These are phyloP conservation scores for Periconia sp. DNA, from an alignment of 2,329 filamentous ascomycete species.

Conservation along the genomic window DNA sequence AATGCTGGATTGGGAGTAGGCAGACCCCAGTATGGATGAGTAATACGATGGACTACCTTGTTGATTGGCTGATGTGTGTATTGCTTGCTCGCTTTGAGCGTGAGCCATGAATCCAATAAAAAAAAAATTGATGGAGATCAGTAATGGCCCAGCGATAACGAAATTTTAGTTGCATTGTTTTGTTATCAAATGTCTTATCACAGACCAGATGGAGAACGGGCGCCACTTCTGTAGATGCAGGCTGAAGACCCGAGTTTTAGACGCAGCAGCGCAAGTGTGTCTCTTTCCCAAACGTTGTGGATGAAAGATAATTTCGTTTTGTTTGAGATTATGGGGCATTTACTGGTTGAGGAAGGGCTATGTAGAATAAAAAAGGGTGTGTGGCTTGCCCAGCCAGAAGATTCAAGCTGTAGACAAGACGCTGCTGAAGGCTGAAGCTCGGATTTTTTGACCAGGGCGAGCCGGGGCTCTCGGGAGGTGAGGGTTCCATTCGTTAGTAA, in stretches of 20 bases:
- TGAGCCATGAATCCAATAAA: not conserved
- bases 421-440: no score
- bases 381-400: no score
- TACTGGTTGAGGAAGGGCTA: not conserved
- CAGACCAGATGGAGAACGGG: conserved; percentile 1
- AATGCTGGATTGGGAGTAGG: not conserved
- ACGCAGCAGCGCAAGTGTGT: not conserved
- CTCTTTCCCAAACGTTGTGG: not conserved
- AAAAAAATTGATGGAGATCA: not conserved
- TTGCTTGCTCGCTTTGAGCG: not conserved
- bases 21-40: not conserved
- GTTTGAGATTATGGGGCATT: not conserved
- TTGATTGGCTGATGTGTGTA: not conserved
- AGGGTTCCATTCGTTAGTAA: not conserved
- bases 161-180: not conserved
- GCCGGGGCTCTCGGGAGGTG: not conserved
- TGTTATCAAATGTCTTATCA: not conserved
- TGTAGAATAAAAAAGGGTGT: no score
- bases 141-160: not conserved
- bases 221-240: not conserved
- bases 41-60: not conserved
- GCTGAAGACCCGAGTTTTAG: not conserved
- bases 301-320: no score
- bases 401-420: no score
- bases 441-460: not conserved